Conservation (phyloP, 306 rosid species). For the Cucurbita maxima region DNA sequence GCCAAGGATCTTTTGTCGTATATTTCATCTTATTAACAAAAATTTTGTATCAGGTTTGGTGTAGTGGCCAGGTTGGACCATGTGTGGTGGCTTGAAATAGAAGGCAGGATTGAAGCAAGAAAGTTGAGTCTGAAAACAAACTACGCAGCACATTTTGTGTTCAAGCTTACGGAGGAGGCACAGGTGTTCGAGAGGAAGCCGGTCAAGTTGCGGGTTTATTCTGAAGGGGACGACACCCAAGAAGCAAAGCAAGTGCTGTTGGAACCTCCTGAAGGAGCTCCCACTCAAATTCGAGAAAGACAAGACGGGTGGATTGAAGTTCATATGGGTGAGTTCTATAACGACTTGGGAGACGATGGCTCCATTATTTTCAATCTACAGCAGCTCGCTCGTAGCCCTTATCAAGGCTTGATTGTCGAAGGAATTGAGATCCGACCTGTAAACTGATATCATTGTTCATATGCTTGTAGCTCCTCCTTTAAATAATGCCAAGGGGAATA, state of each 20-base stretch:
- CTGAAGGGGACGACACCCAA: not conserved
- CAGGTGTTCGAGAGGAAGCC: not conserved
- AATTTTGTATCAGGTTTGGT: constrained; percentile 5
- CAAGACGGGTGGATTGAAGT: constrained; percentile 19
- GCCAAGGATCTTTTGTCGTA: too few species aligned
- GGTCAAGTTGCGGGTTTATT: not conserved
- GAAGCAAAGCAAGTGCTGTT: not conserved
- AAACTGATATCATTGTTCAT: not conserved
- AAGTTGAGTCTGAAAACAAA: constrained; percentile 9
- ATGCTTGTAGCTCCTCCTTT: too few species aligned
- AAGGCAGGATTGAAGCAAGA: constrained; percentile 9
- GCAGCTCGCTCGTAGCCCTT: not conserved
- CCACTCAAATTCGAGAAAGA: not conserved
- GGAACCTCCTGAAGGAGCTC: not conserved
- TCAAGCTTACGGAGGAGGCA: not conserved
- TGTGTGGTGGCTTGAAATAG: constrained; percentile 14
- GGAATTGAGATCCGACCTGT: constrained; percentile 27
- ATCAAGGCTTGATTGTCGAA: constrained; percentile 18
- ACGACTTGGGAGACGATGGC: constrained; percentile 12
- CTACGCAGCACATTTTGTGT: constrained; percentile 18
- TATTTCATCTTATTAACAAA: too few species aligned
- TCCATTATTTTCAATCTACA: not conserved
- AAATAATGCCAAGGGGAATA: too few species aligned
- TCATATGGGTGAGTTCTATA: constrained; percentile 22
- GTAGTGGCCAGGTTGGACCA: constrained; percentile 7